Base-by-base conservation (phyloP, 1,139 yeast genomes). In the Kluyveromyces marxianus region DNA sequence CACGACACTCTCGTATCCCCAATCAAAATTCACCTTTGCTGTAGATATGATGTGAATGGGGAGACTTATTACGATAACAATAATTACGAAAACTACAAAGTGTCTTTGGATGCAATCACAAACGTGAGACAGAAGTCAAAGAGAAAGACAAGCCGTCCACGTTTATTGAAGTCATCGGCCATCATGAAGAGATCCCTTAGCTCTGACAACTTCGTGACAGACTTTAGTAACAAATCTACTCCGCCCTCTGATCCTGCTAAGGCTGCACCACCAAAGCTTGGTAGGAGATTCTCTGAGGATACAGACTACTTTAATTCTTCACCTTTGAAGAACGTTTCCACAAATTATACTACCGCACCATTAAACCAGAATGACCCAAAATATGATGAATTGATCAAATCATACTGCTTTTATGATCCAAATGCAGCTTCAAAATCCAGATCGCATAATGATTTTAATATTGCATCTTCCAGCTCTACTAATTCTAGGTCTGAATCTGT, bases 271-370 rank as follows among this genome's bases (percentile, higher is more conserved):
- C 37, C 37, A n/a, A 39, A 31, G 25, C 38, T 45, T 26, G 53
- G 59, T 21, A 51, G 65, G 36, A 55, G 50, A 40, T 60, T 62
- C 31, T 54, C 56, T 35, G 58, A 58, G 10, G 56, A 59, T 39
- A 62, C 65, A 2, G 66, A 61, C 37, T 62, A 60, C 42, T 62
- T 54, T 44, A 62, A 62, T 44, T 55, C 61, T 3, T 61, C 65
- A 4, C 66, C 67, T 4, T 49, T 60, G 42, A 61, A 59, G 35
- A 62, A 60, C 45, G 43, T 58, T 27, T 60, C 37, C 7, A 27
- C 7, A 24, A 38, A 37, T 25, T 31, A 38, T 7, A 38, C 45
- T 26, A 37, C 45, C 7, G 33, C 37, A 6, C 41, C 41, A 5
- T 33, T 30, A 33, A 14, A 33, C 5, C 37, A 34, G 8, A 8